Base-by-base conservation (phyloP, 2,329 filamentous ascomycete genomes). In the Endocalyx cinctus region DNA sequence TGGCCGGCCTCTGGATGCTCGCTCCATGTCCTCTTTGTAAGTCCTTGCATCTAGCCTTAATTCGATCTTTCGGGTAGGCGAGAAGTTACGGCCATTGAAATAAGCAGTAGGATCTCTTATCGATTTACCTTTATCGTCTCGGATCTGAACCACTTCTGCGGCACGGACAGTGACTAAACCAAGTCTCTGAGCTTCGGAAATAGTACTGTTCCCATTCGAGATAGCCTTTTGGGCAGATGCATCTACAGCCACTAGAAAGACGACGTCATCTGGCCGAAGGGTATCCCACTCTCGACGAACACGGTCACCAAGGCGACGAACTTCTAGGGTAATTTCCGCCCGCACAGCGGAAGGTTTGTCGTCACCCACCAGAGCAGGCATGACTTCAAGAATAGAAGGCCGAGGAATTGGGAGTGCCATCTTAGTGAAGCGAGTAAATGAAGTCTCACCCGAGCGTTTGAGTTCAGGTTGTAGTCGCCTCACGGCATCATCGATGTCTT, bases 341-440 rank as follows among this genome's bases (percentile, higher is more conserved):
- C 84, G 81, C 25, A 97, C 87, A 48, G 82, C 74, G 3, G 88
- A 84, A n/a, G 88, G 90, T 33, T 82, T 79, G 25, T 82, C 74
- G 30, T 89, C 82, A 11, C 92, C 92, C 34, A 98, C 88, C 23
- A 81, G 76, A 6, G 92, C 75, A 1, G 87, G 87, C 4, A 83
- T 78, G 16, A 90, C 83, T 52, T 98, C 89, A 18, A 96, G 70
- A 29, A 98, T 86, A 11, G 87, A 82, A 42, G 88, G 86, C 50
- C 87, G 92, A 13, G 78, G 72, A 38, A 96, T 92, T 1, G 87
- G 82, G 33, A 97, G 70, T 3, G 88, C 89, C 89, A 97, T 95
- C 50, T 80, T 87, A 3, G 90, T 94, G 49, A 86, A 88, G 0
- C 92, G 90, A 10, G 82, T 71, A 53, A 97, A 97, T 5, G 66